Conservation (phyloP, 495 filamentous ascomycete genomes). For the Rusavskia elegans region DNA sequence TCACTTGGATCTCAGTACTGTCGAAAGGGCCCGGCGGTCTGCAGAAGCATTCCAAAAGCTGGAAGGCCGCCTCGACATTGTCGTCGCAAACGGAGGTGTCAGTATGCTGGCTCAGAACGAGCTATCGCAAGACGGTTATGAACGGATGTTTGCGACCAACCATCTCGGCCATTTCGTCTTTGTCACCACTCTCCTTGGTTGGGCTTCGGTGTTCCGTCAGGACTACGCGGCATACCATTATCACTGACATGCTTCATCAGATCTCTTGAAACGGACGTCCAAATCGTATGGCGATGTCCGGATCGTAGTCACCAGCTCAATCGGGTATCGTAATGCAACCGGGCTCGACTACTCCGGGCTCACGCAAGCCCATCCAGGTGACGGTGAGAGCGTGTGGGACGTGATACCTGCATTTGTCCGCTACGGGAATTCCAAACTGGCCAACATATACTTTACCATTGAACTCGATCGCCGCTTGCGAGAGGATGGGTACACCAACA, state of each 20-base stretch:
- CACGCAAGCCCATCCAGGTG: neutral
- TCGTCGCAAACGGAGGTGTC: slow-evolving; percentile 11
- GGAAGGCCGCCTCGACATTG: slow-evolving; percentile 8
- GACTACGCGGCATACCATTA: neutral
- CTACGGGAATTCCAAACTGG: slow-evolving; percentile 9
- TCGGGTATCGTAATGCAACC: slow-evolving; percentile 4
- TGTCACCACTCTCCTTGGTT: slow-evolving; percentile 4
- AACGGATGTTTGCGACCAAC: slow-evolving; percentile 18
- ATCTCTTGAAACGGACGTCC: slow-evolving; percentile 4
- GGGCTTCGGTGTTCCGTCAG: neutral
- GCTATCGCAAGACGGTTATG: slow-evolving; percentile 12
- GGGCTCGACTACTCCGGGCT: slow-evolving; percentile 8
- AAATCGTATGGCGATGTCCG: slow-evolving; percentile 4
- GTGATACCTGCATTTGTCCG: slow-evolving; percentile 1
- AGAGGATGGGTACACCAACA: slow-evolving; percentile 1
- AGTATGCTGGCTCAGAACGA: slow-evolving; percentile 5
- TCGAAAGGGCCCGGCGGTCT: slow-evolving; percentile 4
- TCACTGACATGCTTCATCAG: neutral
- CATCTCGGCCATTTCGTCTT: slow-evolving; percentile 16
- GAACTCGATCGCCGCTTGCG: slow-evolving; percentile 6
- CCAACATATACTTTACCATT: slow-evolving; percentile 5
- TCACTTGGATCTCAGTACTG: slow-evolving; percentile 6
- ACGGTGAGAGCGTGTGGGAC: slow-evolving; percentile 5
- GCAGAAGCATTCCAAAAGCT: slow-evolving; percentile 5
- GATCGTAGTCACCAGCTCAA: slow-evolving; percentile 10